phyloP scores from a whole-genome alignment of 768 basidiomycete genomes.

The Phylloporus sp. region DNA sequence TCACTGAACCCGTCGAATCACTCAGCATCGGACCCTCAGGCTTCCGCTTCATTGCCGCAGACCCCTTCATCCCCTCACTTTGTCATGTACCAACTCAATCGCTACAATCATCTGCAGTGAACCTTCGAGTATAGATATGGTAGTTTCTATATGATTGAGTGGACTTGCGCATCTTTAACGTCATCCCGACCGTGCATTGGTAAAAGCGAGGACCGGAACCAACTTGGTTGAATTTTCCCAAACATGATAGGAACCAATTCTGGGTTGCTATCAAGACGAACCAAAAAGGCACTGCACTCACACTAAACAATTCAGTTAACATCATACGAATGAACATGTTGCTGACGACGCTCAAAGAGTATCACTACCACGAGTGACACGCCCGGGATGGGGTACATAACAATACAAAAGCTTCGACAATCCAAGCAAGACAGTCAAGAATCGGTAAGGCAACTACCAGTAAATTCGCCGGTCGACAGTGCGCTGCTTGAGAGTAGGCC shows the following conservation, averaged over 20 bases:
- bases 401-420: slow-evolving; percentile 31
- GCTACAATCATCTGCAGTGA: slow-evolving; percentile 13
- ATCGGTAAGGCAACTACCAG: slow-evolving; percentile 44
- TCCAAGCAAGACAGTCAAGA: slow-evolving; percentile 7
- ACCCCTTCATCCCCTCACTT: slow-evolving; percentile 12
- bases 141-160: no score
- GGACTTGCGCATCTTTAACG: slow-evolving; percentile 24
- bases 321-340: slow-evolving; percentile 17
- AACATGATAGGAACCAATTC: no score
- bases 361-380: slow-evolving; percentile 34
- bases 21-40: slow-evolving; percentile 25
- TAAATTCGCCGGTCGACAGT: slow-evolving; percentile 73
- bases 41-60: slow-evolving; percentile 9
- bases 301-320: no score
- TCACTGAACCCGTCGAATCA: slow-evolving; percentile 10
- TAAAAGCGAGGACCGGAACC: no score
- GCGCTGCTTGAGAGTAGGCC: slow-evolving; percentile 42
- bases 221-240: no score
- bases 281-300: no score
- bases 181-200: no score
- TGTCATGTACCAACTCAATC: slow-evolving; percentile 11
- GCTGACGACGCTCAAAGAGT: slow-evolving; percentile 52
- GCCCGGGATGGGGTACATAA: slow-evolving; percentile 19
- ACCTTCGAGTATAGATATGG: slow-evolving; percentile 27
- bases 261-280: neutral